Evolutionary conservation across 2,329 filamentous ascomycete genomes (phyloP).

Genomic region (Colletotrichum lini): DNA sequence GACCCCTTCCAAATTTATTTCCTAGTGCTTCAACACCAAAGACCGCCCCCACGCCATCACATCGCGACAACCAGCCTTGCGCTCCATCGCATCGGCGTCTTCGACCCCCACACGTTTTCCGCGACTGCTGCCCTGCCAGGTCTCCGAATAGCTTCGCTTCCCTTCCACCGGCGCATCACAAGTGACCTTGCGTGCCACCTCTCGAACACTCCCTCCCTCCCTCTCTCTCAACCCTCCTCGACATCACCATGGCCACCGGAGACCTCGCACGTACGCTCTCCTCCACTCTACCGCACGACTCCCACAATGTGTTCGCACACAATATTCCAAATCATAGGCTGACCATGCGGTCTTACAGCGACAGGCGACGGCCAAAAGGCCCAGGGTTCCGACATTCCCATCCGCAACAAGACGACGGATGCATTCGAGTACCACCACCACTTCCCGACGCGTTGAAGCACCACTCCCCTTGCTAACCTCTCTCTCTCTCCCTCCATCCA

Average conservation of each 20-base stretch:
- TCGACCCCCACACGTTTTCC: background rate
- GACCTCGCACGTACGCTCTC: slow-evolving; percentile 34
- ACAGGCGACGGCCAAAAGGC: slow-evolving; percentile 23
- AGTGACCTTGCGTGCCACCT: slow-evolving; percentile 1
- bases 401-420: slow-evolving; percentile 46
- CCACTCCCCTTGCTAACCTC: slow-evolving; percentile 4
- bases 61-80: slow-evolving; percentile 6
- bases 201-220: slow-evolving; percentile 11
- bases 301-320: background rate
- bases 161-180: background rate
- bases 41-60: background rate
- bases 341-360: background rate
- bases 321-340: background rate
- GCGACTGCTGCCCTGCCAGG: background rate
- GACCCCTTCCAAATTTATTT: slow-evolving; percentile 28
- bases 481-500: slow-evolving; percentile 45
- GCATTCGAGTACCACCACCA: slow-evolving; percentile 52
- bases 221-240: background rate
- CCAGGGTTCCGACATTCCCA: slow-evolving; percentile 42
- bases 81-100: background rate
- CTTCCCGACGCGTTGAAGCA: background rate
- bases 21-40: slow-evolving; percentile 29
- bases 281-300: too few species aligned
- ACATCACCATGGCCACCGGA: slow-evolving; percentile 32
- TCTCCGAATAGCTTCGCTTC: background rate